Evolutionary conservation across 495 filamentous ascomycete species (phyloP).

Genomic region (Tuber brumale): DNA sequence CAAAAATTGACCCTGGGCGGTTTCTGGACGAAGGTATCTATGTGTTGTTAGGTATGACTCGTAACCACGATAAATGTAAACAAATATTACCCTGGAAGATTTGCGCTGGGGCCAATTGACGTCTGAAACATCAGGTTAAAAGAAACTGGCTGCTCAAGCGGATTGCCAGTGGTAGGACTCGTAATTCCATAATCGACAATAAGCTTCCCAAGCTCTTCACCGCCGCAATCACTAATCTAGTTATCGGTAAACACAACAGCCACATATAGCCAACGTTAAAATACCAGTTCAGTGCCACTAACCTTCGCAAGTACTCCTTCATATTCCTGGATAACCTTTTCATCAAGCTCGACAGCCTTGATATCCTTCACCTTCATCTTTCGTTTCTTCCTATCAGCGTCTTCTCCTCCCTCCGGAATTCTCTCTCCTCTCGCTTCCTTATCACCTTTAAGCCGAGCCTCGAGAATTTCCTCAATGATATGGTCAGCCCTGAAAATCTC

Average conservation of each 20-base stretch:
- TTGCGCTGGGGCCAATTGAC: constrained; percentile 61
- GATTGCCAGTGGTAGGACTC: constrained; percentile 57
- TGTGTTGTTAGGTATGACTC: not conserved
- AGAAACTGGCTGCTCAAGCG: constrained; percentile 56
- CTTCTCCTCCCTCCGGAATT: constrained; percentile 58
- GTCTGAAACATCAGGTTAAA: constrained; percentile 81
- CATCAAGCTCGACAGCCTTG: constrained; percentile 58
- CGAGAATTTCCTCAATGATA: constrained; percentile 86
- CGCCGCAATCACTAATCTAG: constrained; percentile 68
- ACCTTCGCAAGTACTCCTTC: constrained; percentile 62
- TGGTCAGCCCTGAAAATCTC: constrained; percentile 96
- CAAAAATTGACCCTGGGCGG: constrained; percentile 69
- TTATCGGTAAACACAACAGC: not conserved
- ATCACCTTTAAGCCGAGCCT: constrained; percentile 71
- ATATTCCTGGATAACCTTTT: constrained; percentile 63
- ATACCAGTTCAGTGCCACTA: constrained; percentile 1
- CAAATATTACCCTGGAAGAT: constrained; percentile 44
- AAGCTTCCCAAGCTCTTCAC: constrained; percentile 60
- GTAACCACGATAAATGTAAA: not conserved
- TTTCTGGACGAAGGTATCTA: constrained; percentile 62
- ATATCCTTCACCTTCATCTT: constrained; percentile 54
- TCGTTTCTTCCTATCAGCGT: constrained; percentile 51
- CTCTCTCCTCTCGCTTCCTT: constrained; percentile 69
- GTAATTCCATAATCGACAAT: constrained; percentile 66
- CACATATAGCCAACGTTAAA: not conserved